Evolutionary conservation across 306 rosid genomes (phyloP).

Genomic region (Psophocarpus tetragonolobus): DNA sequence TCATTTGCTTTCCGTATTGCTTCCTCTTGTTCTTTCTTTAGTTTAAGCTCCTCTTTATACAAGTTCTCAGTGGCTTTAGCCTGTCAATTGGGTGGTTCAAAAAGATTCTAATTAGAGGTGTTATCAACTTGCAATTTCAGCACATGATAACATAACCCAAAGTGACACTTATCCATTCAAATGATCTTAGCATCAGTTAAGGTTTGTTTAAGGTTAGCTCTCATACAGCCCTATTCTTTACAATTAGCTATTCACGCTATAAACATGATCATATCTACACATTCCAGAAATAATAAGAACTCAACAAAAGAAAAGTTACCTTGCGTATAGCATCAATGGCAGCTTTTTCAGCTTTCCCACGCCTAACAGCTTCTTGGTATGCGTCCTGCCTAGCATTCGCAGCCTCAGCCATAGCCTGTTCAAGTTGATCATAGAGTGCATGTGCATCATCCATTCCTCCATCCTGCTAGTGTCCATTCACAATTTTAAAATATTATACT

Average conservation of each 20-base stretch:
- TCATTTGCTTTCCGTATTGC: slow-evolving; percentile 49
- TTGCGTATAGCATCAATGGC: slow-evolving; percentile 58
- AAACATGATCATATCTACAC: slow-evolving; percentile 9
- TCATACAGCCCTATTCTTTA: not conserved
- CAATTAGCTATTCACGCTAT: not conserved
- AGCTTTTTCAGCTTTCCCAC: slow-evolving; percentile 76
- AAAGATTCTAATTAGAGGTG: not conserved
- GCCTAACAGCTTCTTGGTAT: slow-evolving; percentile 56
- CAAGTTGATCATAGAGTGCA: slow-evolving; percentile 60
- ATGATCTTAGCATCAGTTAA: not conserved
- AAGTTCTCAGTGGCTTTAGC: slow-evolving; percentile 50
- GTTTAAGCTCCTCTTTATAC: slow-evolving; percentile 56
- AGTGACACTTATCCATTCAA: not conserved
- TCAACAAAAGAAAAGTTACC: slow-evolving; percentile 46
- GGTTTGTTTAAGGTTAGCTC: not conserved
- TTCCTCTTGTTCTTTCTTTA: slow-evolving; percentile 67
- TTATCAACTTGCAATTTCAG: slow-evolving; percentile 13
- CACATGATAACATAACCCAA: not conserved
- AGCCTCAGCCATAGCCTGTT: slow-evolving; percentile 68
- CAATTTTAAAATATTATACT: slow-evolving; percentile 1
- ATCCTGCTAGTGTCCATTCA: slow-evolving; percentile 58
- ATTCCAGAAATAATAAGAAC: slow-evolving; percentile 3
- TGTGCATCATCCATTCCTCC: slow-evolving; percentile 51
- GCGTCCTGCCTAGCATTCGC: slow-evolving; percentile 59
- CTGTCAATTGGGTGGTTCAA: slow-evolving; percentile 45